A percentile compares a stretch with the other conserved stretches of the same genome.
These are phyloP conservation scores for Cryptosporidium muris DNA, from an alignment of 169 alveolate species.

Conservation along the genomic window DNA sequence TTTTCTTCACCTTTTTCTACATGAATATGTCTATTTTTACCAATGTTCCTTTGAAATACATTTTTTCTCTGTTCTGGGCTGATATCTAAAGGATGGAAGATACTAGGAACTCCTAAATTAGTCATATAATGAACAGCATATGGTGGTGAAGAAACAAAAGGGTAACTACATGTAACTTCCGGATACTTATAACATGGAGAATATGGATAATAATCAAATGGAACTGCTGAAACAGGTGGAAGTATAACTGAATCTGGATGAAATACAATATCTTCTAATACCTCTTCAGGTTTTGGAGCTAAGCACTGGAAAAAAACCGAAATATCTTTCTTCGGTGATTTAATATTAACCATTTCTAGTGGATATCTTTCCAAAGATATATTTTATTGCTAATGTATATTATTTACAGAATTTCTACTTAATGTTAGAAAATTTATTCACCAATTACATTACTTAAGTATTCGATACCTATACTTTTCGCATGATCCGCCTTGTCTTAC, in stretches of 20 bases:
- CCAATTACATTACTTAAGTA: too few species aligned
- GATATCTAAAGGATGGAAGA: conserved; percentile 58
- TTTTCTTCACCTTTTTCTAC: conserved; percentile 60
- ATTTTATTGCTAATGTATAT: too few species aligned
- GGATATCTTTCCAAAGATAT: neutral
- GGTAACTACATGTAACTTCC: conserved; percentile 66
- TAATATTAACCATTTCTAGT: conserved; percentile 35
- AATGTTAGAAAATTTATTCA: too few species aligned
- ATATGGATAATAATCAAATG: conserved; percentile 64
- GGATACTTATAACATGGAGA: conserved; percentile 67
- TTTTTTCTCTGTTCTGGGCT: conserved; percentile 64
- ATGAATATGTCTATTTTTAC: neutral
- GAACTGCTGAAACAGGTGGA: conserved; percentile 66
- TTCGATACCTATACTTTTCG: too few species aligned
- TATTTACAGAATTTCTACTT: too few species aligned
- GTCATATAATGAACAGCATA: conserved; percentile 66
- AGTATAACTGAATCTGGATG: conserved; percentile 68
- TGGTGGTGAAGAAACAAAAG: conserved; percentile 71
- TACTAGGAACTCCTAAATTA: conserved; percentile 64
- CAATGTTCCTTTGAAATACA: conserved; percentile 62
- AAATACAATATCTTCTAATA: conserved; percentile 37
- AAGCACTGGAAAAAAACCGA: conserved; percentile 59
- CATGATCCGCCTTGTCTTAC: too few species aligned
- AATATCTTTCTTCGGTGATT: conserved; percentile 65
- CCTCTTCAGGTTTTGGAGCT: conserved; percentile 32